Percentiles rank a stretch among this genome's conserved stretches.
Evolutionary conservation across 2,329 filamentous ascomycete genomes (phyloP).

Genomic region (Scytalidium sp.): DNA sequence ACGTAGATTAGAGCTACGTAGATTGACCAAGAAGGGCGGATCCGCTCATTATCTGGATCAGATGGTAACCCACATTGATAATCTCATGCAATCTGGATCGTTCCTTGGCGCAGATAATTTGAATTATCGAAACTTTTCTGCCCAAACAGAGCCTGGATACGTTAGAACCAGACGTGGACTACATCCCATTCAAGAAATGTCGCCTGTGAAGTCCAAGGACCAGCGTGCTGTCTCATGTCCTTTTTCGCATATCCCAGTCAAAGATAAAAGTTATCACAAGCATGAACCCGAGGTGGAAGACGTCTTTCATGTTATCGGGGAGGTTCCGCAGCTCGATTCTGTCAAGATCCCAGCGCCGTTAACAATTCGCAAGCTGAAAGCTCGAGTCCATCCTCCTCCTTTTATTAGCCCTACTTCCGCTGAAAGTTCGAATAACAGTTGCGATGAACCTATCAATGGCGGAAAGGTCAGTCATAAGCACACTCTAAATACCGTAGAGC

Average conservation of each 20-base stretch:
- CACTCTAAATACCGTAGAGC: not conserved
- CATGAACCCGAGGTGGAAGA: conserved; percentile 15
- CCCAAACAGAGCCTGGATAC: not conserved
- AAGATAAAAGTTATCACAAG: not conserved
- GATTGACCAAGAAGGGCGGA: conserved; percentile 25
- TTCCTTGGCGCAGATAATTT: not conserved
- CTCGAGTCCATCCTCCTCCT: conserved; percentile 11
- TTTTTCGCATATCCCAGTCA: not conserved
- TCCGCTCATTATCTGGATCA: conserved; percentile 50
- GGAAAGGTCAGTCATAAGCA: not conserved
- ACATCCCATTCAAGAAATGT: not conserved
- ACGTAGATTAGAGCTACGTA: conserved; percentile 22
- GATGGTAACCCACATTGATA: conserved; percentile 58
- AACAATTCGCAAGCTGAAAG: conserved; percentile 27
- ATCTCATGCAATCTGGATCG: conserved; percentile 45
- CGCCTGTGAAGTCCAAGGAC: not conserved
- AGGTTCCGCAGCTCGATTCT: conserved; percentile 21
- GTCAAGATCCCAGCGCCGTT: conserved; percentile 28
- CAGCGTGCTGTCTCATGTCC: not conserved
- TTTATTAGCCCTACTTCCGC: conserved; percentile 12
- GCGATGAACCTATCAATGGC: not conserved
- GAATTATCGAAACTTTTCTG: not conserved
- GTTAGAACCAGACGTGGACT: not conserved
- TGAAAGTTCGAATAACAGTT: not conserved
- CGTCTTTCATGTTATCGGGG: conserved; percentile 25